Base-by-base conservation (phyloP, 1,139 yeast species). In the Yamadazyma songkhlaensis region DNA sequence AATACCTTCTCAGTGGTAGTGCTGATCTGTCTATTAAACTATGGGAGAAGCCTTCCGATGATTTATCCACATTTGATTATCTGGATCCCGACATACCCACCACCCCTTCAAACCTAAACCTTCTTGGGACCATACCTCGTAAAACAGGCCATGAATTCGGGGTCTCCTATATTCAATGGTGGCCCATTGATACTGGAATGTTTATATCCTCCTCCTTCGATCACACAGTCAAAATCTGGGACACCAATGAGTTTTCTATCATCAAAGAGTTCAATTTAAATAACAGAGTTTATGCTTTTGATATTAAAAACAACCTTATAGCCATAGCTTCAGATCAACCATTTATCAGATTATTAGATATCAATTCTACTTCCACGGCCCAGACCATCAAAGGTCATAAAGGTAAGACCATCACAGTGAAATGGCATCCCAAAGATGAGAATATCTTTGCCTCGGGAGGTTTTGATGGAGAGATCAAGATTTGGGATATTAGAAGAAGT, bases 101-200 rank as follows among this genome's bases (percentile, higher is more conserved):
- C 20, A 17, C 20, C 20, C 6, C 20, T 6, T 4, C 4, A 6
- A 17, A 17, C 20, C 20, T 47, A 36, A 26, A 41, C 17, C 49
- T 46, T 40, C 47, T 60, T 35, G 79, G 77, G 30, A 58, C 72
- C 12, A 55, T 80, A n/a, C 78, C 83, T 2, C 53, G 81, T 10
- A 72, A 72, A 44, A 48, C 69, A 1, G 82, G 71, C 2, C 97
- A 90, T 54, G 59, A 64, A 20, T 88, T 72, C 55, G 96, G 96
- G 0, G 67, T 89, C 0, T 84, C 95, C 0, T 64, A 77, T 12
- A 68, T 87, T 1, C 71, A 74, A 50, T 90, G 97, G 97, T 90
- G 95, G 92, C 90, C 95, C 0, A 67, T 67, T 37, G 97, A 90
- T 57, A 79, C 82, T 20, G 97, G 96, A 1, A 73, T 90, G 79